Evolutionary conservation across 169 alveolate species (phyloP).

Genomic region (Theileria orientalis): DNA sequence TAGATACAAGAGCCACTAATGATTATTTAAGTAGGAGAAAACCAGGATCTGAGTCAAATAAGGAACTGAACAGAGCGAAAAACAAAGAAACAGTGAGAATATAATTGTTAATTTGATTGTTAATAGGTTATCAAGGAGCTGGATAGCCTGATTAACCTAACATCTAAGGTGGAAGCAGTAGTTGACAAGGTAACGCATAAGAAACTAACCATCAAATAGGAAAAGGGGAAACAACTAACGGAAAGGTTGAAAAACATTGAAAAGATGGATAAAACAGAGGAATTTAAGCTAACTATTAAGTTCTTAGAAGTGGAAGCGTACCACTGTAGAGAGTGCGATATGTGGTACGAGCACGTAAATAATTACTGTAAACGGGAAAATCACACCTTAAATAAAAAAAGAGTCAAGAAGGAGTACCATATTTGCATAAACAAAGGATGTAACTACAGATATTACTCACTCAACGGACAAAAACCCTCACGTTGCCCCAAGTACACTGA

Average conservation of each 20-base stretch:
- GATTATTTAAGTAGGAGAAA: no score
- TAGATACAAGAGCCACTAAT: no score
- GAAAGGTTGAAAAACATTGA: constrained; percentile 7
- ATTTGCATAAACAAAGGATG: constrained; percentile 19
- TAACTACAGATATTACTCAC: constrained; percentile 28
- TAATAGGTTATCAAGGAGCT: constrained; percentile 34
- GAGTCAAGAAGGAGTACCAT: constrained; percentile 33
- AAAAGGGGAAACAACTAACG: constrained; percentile 7
- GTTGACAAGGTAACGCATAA: constrained; percentile 25
- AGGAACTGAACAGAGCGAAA: no score
- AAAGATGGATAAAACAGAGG: constrained; percentile 33
- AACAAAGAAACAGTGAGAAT: no score
- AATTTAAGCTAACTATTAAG: constrained; percentile 24
- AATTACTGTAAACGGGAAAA: constrained; percentile 36
- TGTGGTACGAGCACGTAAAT: constrained; percentile 20
- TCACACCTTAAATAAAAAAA: background rate
- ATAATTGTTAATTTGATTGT: no score
- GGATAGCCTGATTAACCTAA: constrained; percentile 21
- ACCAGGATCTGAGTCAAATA: no score
- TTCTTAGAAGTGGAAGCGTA: constrained; percentile 13
- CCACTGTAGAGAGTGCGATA: constrained; percentile 33
- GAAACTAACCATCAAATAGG: background rate
- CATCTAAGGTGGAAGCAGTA: constrained; percentile 27
- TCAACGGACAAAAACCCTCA: constrained; percentile 47
- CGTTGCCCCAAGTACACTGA: constrained; percentile 41